A percentile compares a stretch with the other conserved stretches of the same genome.
Evolutionary conservation across 768 basidiomycete genomes (phyloP).

Genomic region (Sistotremastrum suecicum): DNA sequence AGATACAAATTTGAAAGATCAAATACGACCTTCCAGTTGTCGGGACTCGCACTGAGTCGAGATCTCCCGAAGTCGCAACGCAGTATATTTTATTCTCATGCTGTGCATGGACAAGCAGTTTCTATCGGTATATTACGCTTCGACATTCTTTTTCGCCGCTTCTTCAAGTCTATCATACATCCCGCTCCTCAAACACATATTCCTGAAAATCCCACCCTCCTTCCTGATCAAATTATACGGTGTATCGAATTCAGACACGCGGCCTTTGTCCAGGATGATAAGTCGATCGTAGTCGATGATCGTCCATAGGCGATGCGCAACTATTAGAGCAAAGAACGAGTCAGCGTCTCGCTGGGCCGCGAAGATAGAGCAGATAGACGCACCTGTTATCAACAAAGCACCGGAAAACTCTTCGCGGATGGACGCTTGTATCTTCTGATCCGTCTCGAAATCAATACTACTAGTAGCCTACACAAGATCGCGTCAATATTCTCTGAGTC

Average conservation of each 20-base stretch:
- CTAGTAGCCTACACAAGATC: not conserved
- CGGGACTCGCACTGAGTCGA: too few relatives aligned
- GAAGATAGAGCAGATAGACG: not conserved
- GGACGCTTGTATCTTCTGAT: constrained; percentile 22
- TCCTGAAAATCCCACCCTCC: constrained; percentile 48
- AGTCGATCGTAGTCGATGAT: constrained; percentile 13
- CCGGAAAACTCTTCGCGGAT: constrained; percentile 23
- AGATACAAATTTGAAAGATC: too few relatives aligned
- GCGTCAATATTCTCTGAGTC: not conserved
- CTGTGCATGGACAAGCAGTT: too few relatives aligned
- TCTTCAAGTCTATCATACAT: constrained; percentile 46
- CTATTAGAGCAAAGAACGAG: constrained; percentile 2
- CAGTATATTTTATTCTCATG: too few relatives aligned
- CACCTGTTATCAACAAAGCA: constrained; percentile 16
- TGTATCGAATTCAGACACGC: constrained; percentile 56
- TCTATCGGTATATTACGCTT: too few relatives aligned
- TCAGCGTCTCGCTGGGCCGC: too few relatives aligned
- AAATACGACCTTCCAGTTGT: too few relatives aligned
- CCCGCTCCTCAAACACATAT: constrained; percentile 61
- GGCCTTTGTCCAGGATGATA: constrained; percentile 20
- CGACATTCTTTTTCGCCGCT: constrained; percentile 28
- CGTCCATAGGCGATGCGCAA: constrained; percentile 17
- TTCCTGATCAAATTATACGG: constrained; percentile 53
- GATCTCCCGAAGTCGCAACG: too few relatives aligned
- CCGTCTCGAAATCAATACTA: constrained; percentile 10